A percentile compares a stretch with the other conserved stretches of the same genome.
Evolutionary conservation across 495 filamentous ascomycete genomes (phyloP).

Genomic region (Aspergillus sparsus): DNA sequence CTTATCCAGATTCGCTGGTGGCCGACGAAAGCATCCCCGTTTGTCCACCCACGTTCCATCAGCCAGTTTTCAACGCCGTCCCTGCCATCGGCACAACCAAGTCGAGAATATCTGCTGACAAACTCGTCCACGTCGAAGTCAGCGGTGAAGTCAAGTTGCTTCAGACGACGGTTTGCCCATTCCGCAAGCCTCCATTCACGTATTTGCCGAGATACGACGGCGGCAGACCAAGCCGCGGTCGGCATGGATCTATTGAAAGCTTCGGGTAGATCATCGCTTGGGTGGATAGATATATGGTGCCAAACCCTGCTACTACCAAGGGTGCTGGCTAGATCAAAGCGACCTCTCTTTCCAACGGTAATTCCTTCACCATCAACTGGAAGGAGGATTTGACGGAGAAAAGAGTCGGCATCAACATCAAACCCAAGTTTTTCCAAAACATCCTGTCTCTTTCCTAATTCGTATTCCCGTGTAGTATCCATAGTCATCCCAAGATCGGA

Average conservation of each 20-base stretch:
- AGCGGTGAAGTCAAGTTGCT: constrained; percentile 92
- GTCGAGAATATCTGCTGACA: constrained; percentile 69
- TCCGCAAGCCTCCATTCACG: constrained; percentile 91
- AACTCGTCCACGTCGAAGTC: constrained; percentile 97
- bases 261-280: constrained; percentile 80
- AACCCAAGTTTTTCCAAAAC: constrained; percentile 83
- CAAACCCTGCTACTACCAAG: constrained; percentile 84
- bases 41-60: constrained; percentile 94
- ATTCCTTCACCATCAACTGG: constrained; percentile 75
- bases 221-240: constrained; percentile 83
- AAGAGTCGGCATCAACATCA: constrained; percentile 79
- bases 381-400: constrained; percentile 80
- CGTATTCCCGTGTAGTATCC: constrained; percentile 66
- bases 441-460: constrained; percentile 76
- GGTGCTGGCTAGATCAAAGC: constrained; percentile 67
- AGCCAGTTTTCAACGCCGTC: constrained; percentile 97
- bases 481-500: constrained; percentile 77
- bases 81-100: constrained; percentile 86
- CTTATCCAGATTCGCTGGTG: constrained; percentile 93
- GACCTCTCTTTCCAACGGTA: constrained; percentile 68
- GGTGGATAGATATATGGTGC: constrained; percentile 92
- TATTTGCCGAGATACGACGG: constrained; percentile 86
- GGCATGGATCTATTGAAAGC: constrained; percentile 62
- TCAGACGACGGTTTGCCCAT: constrained; percentile 92
- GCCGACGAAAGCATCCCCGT: constrained; percentile 91